Conservation (phyloP, 352 stramenopile genomes). For the Globisporangium apiculatum region DNA sequence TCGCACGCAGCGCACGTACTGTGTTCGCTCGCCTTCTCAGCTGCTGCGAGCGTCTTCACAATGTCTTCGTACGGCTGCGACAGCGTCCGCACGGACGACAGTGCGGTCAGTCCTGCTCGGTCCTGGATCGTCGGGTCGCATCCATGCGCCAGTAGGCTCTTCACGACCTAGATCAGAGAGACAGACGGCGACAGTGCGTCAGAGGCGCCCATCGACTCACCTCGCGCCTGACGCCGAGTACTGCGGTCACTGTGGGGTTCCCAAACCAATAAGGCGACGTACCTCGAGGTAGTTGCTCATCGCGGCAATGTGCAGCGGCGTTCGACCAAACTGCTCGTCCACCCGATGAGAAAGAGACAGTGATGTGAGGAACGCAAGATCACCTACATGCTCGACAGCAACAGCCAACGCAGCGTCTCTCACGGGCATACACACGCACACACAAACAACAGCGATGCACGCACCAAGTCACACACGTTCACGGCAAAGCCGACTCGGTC, state of each 20-base stretch:
- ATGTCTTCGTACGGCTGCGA: slow-evolving; percentile 57
- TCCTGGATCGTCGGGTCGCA: slow-evolving; percentile 41
- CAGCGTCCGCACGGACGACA: slow-evolving; percentile 61
- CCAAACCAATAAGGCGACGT: background rate
- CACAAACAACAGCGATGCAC: background rate
- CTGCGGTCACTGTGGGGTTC: too few species aligned
- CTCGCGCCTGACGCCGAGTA: too few species aligned
- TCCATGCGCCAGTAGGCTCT: slow-evolving; percentile 40
- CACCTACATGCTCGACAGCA: background rate
- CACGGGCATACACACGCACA: background rate
- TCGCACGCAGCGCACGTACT: slow-evolving; percentile 4
- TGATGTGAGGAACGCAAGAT: background rate
- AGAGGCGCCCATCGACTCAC: too few species aligned
- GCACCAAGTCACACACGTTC: slow-evolving; percentile 57
- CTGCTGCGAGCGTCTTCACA: slow-evolving; percentile 45
- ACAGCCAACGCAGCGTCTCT: too few species aligned
- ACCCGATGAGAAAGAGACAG: background rate
- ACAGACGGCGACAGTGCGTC: too few species aligned
- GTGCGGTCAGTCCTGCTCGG: slow-evolving; percentile 52
- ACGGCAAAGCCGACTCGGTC: slow-evolving; percentile 65
- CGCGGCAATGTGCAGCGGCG: slow-evolving; percentile 61
- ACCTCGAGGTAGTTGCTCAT: slow-evolving; percentile 60
- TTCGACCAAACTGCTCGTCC: slow-evolving; percentile 50
- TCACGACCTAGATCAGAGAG: slow-evolving; percentile 23
- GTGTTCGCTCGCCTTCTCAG: slow-evolving; percentile 26